Base-by-base conservation (phyloP, 495 filamentous ascomycete species). In the Penicillium cosmopolitanum region DNA sequence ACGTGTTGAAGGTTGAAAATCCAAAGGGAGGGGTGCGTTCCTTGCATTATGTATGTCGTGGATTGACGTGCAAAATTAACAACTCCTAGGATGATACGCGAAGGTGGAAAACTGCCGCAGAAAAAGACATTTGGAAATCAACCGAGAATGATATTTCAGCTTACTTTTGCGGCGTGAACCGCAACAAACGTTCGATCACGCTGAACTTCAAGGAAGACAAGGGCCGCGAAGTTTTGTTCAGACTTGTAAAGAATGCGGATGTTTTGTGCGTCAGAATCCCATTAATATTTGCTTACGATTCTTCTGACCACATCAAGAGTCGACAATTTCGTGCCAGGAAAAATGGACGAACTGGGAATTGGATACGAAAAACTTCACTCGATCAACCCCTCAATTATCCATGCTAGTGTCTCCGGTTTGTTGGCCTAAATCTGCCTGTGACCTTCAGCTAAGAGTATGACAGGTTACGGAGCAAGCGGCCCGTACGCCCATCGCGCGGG, bases 1-100 rank as follows among this genome's bases (percentile, higher is more conserved):
- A 96, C 64, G 85, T 97, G 5, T 92, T 97, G 75, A 97, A 97
- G 70, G 81, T 96, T 47, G 93, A 97, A 64, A 91, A 97, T 75
- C 93, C 93, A 0, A 84, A 79, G 0, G 79, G 88, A 28, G 93
- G 93, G 18, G 93, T 66, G 38, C 36, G 64, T 57, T 18, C 15
- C 0, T 23, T 15, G 31, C 8, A 25, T 43, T 12, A 5, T 15
- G 31, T 12, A 5, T 15, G 4, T 53, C 18, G 15, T 18, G 10
- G n/a, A 11, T 94, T 69, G 18, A 43, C 36, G 19, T 35, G 7
- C 18, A 12, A 44, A 13, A 43, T 42, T 16, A n/a, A 23, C 11
- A 23, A 5, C 1, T 55, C 11, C 25, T 31, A 65, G 62, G 62
- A 71, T 53, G 63, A 71, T 21, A 70, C 65, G 34, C 65, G 67